Evolutionary conservation across 495 filamentous ascomycete species (phyloP).

Genomic region (Tricharina praecox): DNA sequence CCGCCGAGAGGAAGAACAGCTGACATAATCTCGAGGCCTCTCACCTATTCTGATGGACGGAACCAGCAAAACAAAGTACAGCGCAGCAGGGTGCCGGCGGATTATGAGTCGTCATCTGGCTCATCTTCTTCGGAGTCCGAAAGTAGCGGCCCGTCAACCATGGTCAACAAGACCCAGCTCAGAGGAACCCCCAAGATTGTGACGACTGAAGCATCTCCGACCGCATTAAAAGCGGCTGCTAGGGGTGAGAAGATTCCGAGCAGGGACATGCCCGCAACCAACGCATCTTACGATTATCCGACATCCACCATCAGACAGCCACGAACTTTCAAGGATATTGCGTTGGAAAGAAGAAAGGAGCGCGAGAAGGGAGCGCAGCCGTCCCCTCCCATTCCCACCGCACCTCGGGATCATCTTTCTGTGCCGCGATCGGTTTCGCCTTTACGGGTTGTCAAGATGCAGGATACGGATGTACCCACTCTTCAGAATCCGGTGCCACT

Average conservation of each 20-base stretch:
- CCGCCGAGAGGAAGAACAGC: neutral
- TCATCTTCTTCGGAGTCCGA: neutral
- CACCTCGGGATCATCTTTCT: neutral
- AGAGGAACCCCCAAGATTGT: conserved; percentile 1
- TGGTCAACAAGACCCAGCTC: no score
- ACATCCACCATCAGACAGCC: conserved; percentile 4
- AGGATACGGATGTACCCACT: conserved; percentile 1
- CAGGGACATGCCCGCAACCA: neutral
- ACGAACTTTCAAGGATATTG: conserved; percentile 9
- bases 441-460: conserved; percentile 13
- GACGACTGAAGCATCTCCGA: neutral
- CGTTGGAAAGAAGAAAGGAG: conserved; percentile 5
- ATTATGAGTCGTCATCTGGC: neutral
- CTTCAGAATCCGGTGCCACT: neutral
- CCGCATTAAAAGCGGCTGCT: neutral
- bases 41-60: no score
- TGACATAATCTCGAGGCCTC: no score
- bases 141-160: neutral
- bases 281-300: neutral
- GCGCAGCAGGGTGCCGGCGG: neutral
- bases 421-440: conserved; percentile 8
- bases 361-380: conserved; percentile 8
- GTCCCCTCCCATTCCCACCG: conserved; percentile 2
- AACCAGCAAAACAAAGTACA: no score
- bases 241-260: neutral